phyloP scores from a whole-genome alignment of 192 early-diverging fungal genomes.

The Oehlia diaphana region DNA sequence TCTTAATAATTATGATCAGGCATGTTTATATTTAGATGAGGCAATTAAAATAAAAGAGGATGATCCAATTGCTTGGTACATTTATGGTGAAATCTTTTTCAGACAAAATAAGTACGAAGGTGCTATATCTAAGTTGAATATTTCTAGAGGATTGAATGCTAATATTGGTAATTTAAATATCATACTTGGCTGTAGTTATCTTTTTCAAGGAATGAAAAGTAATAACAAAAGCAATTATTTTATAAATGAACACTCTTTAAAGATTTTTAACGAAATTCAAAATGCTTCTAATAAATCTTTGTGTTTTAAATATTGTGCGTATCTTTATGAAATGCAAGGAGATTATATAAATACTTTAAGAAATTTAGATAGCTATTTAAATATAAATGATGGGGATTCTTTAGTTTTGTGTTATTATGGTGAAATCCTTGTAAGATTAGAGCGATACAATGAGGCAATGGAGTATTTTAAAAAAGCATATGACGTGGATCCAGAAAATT shows the following conservation, averaged over 20 bases:
- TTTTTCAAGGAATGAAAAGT: not conserved
- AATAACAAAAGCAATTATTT: too few species aligned
- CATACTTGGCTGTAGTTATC: not conserved
- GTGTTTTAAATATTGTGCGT: not conserved
- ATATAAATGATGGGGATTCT: not conserved
- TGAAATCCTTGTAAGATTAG: not conserved
- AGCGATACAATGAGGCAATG: not conserved
- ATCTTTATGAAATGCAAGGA: not conserved
- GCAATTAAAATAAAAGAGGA: not conserved
- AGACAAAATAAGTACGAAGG: not conserved
- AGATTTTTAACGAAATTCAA: not conserved
- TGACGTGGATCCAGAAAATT: not conserved
- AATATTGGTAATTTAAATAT: not conserved
- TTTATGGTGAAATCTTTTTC: not conserved
- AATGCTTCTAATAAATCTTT: not conserved
- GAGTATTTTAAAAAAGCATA: not conserved
- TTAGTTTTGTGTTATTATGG: not conserved
- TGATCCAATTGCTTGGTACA: not conserved
- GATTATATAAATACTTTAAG: not conserved
- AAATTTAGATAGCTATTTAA: not conserved
- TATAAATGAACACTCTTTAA: not conserved
- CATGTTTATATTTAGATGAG: not conserved
- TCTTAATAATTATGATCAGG: not conserved
- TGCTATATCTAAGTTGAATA: not conserved
- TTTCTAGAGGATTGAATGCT: not conserved